A percentile compares a stretch with the other conserved stretches of the same genome.
Conservation (phyloP, 495 filamentous ascomycete species). For the Lasiosphaeriaceae sp. region DNA sequence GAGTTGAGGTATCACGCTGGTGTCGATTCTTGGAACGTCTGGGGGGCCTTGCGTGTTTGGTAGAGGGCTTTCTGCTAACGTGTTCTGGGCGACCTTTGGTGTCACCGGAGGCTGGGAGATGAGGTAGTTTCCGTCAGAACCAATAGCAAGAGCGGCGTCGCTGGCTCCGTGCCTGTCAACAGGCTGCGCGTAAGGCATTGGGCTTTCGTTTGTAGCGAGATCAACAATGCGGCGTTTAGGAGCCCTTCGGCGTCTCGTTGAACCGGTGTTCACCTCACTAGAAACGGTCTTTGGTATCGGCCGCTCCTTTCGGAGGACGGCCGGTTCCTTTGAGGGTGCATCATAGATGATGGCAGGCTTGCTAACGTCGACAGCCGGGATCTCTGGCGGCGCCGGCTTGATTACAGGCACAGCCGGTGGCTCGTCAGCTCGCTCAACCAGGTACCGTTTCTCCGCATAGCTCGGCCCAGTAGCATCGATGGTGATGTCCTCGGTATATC, state of each 20-base stretch:
- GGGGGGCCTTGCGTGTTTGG: conserved; percentile 25
- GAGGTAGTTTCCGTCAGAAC: conserved; percentile 37
- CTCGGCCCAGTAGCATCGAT: conserved; percentile 80
- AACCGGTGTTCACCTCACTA: conserved; percentile 51
- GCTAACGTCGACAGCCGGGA: conserved; percentile 59
- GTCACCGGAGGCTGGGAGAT: conserved; percentile 39
- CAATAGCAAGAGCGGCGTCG: conserved; percentile 8
- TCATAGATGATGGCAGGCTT: conserved; percentile 57
- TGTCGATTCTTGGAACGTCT: conserved; percentile 46
- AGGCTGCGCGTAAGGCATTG: conserved; percentile 27
- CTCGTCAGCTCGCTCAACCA: conserved; percentile 78
- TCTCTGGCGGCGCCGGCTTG: conserved; percentile 55
- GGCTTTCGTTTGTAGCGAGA: conserved; percentile 61
- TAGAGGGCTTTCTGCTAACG: conserved; percentile 27
- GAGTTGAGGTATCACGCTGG: conserved; percentile 36
- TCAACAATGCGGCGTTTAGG: conserved; percentile 78
- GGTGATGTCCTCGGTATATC: conserved; percentile 83
- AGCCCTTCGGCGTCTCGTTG: conserved; percentile 46
- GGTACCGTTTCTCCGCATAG: conserved; percentile 75
- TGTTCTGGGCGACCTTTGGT: conserved; percentile 17
- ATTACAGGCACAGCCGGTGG: conserved; percentile 71
- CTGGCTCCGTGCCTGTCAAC: conserved; percentile 14
- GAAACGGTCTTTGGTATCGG: conserved; percentile 39
- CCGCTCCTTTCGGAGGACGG: conserved; percentile 50
- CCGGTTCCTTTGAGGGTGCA: conserved; percentile 36